Evolutionary conservation across 2,329 filamentous ascomycete genomes (phyloP), one percentile per base, ranked within the genome.

Genomic region (Sporothrix protearum): DNA sequence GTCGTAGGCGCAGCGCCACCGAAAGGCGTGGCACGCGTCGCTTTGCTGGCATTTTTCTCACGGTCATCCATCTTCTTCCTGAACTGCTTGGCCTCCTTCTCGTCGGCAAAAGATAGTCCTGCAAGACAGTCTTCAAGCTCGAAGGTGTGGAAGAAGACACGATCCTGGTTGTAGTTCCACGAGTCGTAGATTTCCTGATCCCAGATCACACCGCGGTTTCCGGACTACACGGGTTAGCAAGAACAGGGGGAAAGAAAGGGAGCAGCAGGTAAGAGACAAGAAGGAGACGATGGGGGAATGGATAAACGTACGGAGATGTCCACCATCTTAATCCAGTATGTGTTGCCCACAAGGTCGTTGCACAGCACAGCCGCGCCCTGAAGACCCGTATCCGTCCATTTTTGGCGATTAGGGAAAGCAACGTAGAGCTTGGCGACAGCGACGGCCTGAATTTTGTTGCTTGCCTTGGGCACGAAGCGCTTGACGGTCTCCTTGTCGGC

Each of bases 161-260:
- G 91, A 80, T 99, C 96, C 79, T 97, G 95, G 82, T 97, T 97
- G 85, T 98, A 99, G 74, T 86, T 85, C 86, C 97, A 98, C 68
- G 89, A 90, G 76, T 99, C 95, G 83, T 97, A 99, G 77, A 99
- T 93, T 82, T 99, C 96, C 83, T 98, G 95, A 78, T 97, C 94
- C 93, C 93, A 97, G 77, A 97, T 91, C 68, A 97, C 94, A 72
- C 95, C 94, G 79, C 91, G 88, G 78, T 89, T 90, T 68, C 91
- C 85, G 71, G 93, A 87, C 91, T 95, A 78, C 61, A 73, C 71
- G 45, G 72, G 75, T 77, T 71, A 77, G 72, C 22, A 42, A 39
- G 33, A 25, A 33, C 4, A 25, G 33, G 19, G 39, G 10, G 9
- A 14, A 33, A 22, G 5, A 10, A 28, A 9, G 22, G 5, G 28